Percentiles rank a stretch among this genome's conserved stretches.
phyloP scores from a whole-genome alignment of 2,329 filamentous ascomycete genomes.

The Pyrenophora tritici-repentis region DNA sequence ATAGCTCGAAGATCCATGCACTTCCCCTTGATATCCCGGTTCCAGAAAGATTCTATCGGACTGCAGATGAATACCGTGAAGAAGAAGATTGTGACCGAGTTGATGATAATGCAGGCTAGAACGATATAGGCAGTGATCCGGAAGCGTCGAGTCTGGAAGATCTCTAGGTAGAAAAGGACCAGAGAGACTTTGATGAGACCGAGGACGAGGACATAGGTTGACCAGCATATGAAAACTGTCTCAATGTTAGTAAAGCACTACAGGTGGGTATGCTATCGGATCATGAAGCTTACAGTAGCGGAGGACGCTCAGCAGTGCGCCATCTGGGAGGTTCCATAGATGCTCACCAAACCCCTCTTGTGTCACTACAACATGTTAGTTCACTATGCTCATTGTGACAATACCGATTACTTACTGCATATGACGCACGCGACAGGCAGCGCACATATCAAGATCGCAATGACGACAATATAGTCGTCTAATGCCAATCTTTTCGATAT shows the following conservation, averaged over 20 bases:
- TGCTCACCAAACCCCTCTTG: slow-evolving; percentile 32
- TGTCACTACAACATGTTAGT: slow-evolving; percentile 23
- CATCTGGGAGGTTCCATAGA: slow-evolving; percentile 22
- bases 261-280: too few relatives aligned
- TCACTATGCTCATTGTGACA: neutral
- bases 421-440: slow-evolving; percentile 26
- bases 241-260: neutral
- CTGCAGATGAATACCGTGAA: slow-evolving; percentile 31
- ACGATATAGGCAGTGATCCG: slow-evolving; percentile 22
- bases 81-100: slow-evolving; percentile 22
- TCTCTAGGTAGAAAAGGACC: slow-evolving; percentile 35
- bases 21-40: slow-evolving; percentile 31
- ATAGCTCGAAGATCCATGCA: slow-evolving; percentile 28
- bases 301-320: slow-evolving; percentile 15
- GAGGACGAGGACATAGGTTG: slow-evolving; percentile 26
- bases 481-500: slow-evolving; percentile 19
- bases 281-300: slow-evolving; percentile 11
- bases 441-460: slow-evolving; percentile 21
- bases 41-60: slow-evolving; percentile 33
- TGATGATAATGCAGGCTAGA: slow-evolving; percentile 22
- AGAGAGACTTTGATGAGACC: slow-evolving; percentile 35
- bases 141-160: slow-evolving; percentile 29
- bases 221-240: slow-evolving; percentile 27
- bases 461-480: slow-evolving; percentile 29
- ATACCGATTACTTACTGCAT: slow-evolving; percentile 18